Evolutionary conservation across 306 rosid genomes (phyloP).

Genomic region (Gleditsia sinensis): DNA sequence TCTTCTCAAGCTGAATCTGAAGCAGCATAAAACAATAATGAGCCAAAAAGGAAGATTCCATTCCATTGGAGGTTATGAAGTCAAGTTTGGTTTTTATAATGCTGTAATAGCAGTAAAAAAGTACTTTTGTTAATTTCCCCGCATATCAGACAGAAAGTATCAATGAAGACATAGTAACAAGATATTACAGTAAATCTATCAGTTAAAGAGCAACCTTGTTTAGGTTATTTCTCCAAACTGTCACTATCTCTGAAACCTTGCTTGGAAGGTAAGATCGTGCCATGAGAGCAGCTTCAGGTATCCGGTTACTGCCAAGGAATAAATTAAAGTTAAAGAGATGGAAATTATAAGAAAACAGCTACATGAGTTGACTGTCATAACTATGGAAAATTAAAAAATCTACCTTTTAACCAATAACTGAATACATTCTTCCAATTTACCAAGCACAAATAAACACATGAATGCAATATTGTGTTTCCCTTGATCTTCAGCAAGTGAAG

Average conservation of each 20-base stretch:
- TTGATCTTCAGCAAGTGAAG: conserved; percentile 62
- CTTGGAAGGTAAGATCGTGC: conserved; percentile 78
- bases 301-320: conserved; percentile 53
- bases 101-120: too few species aligned
- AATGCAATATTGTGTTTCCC: conserved; percentile 70
- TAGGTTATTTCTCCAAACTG: conserved; percentile 69
- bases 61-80: too few species aligned
- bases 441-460: conserved; percentile 65
- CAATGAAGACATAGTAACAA: not conserved
- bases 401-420: conserved; percentile 66
- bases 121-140: too few species aligned
- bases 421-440: conserved; percentile 67
- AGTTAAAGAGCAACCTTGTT: conserved; percentile 43
- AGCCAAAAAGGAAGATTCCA: too few species aligned
- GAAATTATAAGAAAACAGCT: not conserved
- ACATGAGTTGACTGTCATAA: not conserved
- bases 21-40: too few species aligned
- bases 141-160: not conserved
- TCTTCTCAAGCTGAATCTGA: too few species aligned
- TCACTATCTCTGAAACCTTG: conserved; percentile 67
- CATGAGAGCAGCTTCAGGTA: conserved; percentile 74
- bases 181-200: not conserved
- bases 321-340: not conserved
- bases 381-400: not conserved
- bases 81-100: too few species aligned